phyloP scores from a whole-genome alignment of 116 monocot species.

The Zostera marina region DNA sequence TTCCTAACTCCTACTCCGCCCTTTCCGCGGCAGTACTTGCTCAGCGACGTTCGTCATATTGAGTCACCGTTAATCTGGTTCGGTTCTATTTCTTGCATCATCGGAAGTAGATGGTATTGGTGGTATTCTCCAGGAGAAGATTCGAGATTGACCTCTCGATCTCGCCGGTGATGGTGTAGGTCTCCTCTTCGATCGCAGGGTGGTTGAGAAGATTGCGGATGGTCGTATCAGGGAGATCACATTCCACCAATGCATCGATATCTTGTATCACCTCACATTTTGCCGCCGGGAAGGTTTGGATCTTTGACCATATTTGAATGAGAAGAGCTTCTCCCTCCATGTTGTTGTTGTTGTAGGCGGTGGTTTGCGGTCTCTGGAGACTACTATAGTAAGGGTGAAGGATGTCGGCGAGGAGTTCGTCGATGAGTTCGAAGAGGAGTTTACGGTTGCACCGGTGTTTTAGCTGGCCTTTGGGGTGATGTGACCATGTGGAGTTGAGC shows the following conservation, averaged over 20 bases:
- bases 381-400: not conserved
- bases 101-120: not conserved
- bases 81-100: no score
- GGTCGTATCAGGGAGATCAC: constrained; percentile 10
- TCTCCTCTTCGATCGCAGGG: constrained; percentile 13
- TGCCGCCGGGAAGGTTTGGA: constrained; percentile 6
- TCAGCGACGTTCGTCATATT: no score
- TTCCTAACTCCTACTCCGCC: no score
- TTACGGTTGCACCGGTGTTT: constrained; percentile 14
- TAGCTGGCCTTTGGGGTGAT: not conserved
- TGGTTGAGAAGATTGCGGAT: constrained; percentile 11
- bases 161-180: constrained; percentile 7
- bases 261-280: constrained; percentile 10
- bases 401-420: constrained; percentile 13
- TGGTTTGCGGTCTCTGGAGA: not conserved
- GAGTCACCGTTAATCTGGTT: no score
- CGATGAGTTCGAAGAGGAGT: constrained; percentile 23
- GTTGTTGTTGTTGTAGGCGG: not conserved
- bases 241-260: constrained; percentile 13
- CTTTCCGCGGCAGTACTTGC: no score
- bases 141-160: constrained; percentile 6
- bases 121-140: constrained; percentile 7
- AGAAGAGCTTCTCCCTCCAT: constrained; percentile 6
- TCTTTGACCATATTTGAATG: constrained; percentile 3
- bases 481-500: constrained; percentile 6